Evolutionary conservation across 148 eudicot species (phyloP), one percentile per base, ranked within the genome.

Genomic region (Camellia lanceoleosa): DNA sequence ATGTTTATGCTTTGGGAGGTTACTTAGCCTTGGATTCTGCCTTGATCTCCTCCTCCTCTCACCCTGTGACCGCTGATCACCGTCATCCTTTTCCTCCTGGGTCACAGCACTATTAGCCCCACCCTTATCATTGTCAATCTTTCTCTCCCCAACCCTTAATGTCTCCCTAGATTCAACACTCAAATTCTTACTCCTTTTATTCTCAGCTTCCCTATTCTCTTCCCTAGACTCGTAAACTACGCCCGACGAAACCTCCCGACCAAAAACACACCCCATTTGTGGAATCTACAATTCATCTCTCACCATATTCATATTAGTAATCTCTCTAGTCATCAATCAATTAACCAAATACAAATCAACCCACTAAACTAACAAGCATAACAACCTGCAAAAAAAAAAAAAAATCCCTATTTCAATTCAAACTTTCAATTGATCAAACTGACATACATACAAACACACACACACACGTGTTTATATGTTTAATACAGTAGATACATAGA

Each of bases 11-110:
- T 91, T 95, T 3, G 90, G 86, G 46, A 87, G 92, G 82, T 88
- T 95, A 76, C 98, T 87, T 81, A 86, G 68, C 87, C 93, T 88
- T 0, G 97, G 94, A 81, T 91, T 89, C 0, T 88, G 74, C 89
- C 82, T 93, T 6, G 90, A 85, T 71, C 92, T 84, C 82, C 90
- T 87, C 80, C 89, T 91, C 80, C 89, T 91, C 85, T 91, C 98
- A 9, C 91, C 92, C 69, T 76, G 86, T 0, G 82, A 78, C 84
- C 82, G 80, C 43, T 82, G 83, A 66, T 87, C 85, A 80, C 78
- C 90, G 43, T 78, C 87, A 58, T 41, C 87, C 83, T 85, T 87
- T 77, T 78, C 92, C 61, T 80, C 90, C 73, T 80, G 42, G 82
- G 63, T 81, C 88, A 78, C 78, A 63, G 2, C 91, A 82, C 86